Evolutionary conservation across 2,329 filamentous ascomycete species (phyloP).

Genomic region (Epichloe typhina): DNA sequence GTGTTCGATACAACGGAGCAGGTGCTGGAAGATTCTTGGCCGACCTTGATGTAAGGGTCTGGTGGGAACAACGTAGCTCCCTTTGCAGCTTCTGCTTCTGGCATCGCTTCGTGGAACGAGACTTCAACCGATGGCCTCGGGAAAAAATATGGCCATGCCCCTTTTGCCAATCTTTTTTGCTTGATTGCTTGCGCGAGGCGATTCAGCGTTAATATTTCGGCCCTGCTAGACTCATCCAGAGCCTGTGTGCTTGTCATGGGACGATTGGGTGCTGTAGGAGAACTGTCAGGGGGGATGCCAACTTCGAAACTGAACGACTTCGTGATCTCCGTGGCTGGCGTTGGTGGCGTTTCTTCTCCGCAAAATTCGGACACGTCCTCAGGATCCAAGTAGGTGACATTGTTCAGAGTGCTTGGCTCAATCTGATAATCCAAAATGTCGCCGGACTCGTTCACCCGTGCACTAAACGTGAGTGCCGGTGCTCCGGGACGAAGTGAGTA

Average conservation of each 20-base stretch:
- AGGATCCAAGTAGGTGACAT: constrained; percentile 45
- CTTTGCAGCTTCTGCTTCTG: constrained; percentile 7
- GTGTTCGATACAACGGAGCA: constrained; percentile 23
- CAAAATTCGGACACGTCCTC: constrained; percentile 33
- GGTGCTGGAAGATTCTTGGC: constrained; percentile 16
- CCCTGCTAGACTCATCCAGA: constrained; percentile 28
- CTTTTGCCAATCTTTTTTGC: constrained; percentile 28
- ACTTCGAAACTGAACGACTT: constrained; percentile 16
- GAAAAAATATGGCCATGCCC: constrained; percentile 37
- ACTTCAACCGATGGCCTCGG: constrained; percentile 30
- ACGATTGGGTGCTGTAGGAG: constrained; percentile 19
- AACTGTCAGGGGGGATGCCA: constrained; percentile 11
- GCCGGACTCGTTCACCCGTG: constrained; percentile 39
- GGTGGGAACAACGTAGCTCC: constrained; percentile 20
- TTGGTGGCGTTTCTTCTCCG: constrained; percentile 18
- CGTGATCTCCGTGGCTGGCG: not conserved
- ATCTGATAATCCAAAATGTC: constrained; percentile 41
- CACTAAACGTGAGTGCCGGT: constrained; percentile 49
- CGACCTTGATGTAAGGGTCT: constrained; percentile 37
- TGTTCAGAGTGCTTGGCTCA: constrained; percentile 36
- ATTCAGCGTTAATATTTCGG: constrained; percentile 34
- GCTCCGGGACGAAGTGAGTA: constrained; percentile 41
- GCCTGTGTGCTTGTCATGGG: constrained; percentile 29
- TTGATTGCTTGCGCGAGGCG: constrained; percentile 34
- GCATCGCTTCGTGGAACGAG: constrained; percentile 22